A percentile compares a stretch with the other conserved stretches of the same genome.
Evolutionary conservation across 1,284 basidiomycete genomes (phyloP).

Genomic region (Wallemia mellicola): DNA sequence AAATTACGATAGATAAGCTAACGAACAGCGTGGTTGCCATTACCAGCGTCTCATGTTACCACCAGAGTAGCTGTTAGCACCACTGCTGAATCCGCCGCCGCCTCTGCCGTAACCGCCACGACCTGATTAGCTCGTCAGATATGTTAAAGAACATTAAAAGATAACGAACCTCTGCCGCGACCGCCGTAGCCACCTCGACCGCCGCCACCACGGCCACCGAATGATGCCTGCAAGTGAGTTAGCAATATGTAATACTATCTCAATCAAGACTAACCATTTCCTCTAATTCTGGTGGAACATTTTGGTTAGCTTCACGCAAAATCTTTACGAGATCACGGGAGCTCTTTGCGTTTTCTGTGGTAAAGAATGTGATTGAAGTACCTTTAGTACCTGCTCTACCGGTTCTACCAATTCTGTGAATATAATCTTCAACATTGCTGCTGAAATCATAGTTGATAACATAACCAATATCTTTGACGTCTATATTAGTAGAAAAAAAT

Average conservation of each 20-base stretch:
- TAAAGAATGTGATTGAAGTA: conserved; percentile 27
- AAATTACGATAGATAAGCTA: background rate
- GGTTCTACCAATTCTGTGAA: conserved; percentile 89
- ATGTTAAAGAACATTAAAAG: background rate
- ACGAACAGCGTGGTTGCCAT: background rate
- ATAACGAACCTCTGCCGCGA: conserved; percentile 5
- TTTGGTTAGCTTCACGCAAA: conserved; percentile 63
- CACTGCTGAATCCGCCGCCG: conserved; percentile 2
- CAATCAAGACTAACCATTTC: conserved; percentile 44
- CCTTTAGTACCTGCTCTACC: conserved; percentile 80
- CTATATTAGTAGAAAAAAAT: conserved; percentile 7
- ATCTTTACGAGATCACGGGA: conserved; percentile 75
- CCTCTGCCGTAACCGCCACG: conserved; percentile 1
- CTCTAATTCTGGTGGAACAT: conserved; percentile 61
- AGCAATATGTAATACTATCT: conserved; percentile 4
- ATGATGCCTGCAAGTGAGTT: conserved; percentile 12
- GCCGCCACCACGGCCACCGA: conserved; percentile 20
- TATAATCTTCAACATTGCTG: conserved; percentile 89
- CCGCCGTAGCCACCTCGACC: conserved; percentile 25
- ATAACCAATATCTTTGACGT: conserved; percentile 17
- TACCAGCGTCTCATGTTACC: background rate
- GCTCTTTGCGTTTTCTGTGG: conserved; percentile 71
- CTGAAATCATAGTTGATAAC: conserved; percentile 39
- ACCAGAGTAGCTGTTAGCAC: background rate
- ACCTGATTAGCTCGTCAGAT: background rate